A percentile compares a stretch with the other conserved stretches of the same genome.
These are phyloP conservation scores for Eucalyptus pumila DNA, from an alignment of 345 rosid genomes.

Conservation along the genomic window DNA sequence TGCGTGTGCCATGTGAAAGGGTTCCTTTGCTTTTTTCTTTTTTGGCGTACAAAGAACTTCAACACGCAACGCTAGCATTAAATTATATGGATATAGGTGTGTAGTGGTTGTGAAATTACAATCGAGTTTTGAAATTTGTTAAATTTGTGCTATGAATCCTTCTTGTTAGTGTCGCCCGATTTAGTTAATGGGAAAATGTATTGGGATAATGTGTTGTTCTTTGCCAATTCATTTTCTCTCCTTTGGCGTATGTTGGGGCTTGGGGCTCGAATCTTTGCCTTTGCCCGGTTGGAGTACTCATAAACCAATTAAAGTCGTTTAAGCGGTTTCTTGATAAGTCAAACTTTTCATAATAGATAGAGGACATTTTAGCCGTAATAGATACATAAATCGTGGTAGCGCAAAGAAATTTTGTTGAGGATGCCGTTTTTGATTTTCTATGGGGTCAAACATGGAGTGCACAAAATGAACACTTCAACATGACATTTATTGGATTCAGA, in stretches of 20 bases:
- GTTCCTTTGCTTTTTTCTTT: neutral
- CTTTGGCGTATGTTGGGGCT: neutral
- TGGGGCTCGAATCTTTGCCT: neutral
- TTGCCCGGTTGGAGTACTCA: neutral
- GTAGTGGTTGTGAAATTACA: neutral
- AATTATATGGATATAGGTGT: neutral
- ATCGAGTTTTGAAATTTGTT: neutral
- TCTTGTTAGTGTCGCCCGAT: rapidly evolving
- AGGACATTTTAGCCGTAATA: neutral
- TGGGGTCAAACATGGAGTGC: neutral
- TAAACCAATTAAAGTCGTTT: too few species aligned
- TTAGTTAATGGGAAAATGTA: neutral
- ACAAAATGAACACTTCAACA: neutral
- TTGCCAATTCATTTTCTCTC: neutral
- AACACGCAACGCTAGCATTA: neutral
- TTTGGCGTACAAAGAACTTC: neutral
- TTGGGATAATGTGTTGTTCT: neutral
- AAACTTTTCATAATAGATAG: neutral
- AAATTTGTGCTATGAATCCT: neutral
- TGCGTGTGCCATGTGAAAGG: neutral
- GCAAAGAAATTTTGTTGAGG: neutral
- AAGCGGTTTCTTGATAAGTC: neutral
- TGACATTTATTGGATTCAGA: neutral
- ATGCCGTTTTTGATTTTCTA: neutral
- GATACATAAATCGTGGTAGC: rapidly evolving